Conservation (phyloP, 2,329 filamentous ascomycete genomes). For the Colletotrichum phormii region DNA sequence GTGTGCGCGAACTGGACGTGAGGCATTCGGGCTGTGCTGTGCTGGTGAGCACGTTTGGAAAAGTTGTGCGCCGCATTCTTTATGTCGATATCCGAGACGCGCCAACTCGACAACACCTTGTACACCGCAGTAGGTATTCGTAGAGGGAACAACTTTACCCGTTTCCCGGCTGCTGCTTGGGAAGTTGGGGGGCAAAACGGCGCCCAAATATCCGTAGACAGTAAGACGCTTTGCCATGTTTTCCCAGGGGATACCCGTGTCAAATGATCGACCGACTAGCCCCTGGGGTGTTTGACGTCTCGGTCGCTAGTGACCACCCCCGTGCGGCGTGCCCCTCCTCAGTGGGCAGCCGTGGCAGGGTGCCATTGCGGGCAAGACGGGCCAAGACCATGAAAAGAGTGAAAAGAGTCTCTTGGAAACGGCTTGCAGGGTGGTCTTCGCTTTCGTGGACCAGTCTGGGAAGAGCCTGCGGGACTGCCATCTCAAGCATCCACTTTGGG, state of each 20-base stretch:
- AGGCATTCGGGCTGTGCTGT: neutral
- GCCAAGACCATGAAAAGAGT: neutral
- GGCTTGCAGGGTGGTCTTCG: slow-evolving; percentile 9
- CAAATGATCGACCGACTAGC: slow-evolving; percentile 20
- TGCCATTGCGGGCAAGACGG: neutral
- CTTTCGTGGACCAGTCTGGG: slow-evolving; percentile 14
- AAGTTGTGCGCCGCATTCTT: neutral
- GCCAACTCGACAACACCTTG: neutral
- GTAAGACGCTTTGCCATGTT: neutral
- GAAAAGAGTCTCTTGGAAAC: neutral
- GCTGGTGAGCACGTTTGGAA: slow-evolving; percentile 7
- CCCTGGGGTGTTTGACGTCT: slow-evolving; percentile 28
- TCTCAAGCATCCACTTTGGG: slow-evolving; percentile 16
- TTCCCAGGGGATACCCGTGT: slow-evolving; percentile 16
- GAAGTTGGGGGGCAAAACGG: neutral
- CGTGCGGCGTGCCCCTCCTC: too few relatives aligned
- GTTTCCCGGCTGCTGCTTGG: neutral
- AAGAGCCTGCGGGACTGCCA: slow-evolving; percentile 20
- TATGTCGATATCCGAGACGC: slow-evolving; percentile 25
- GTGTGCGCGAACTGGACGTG: neutral
- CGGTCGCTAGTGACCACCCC: neutral
- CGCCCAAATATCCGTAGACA: neutral
- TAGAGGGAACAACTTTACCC: neutral
- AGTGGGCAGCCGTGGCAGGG: neutral
- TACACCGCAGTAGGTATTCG: neutral